phyloP scores from a whole-genome alignment of 2,329 filamentous ascomycete genomes.

The Pseudogymnoascus sp. region DNA sequence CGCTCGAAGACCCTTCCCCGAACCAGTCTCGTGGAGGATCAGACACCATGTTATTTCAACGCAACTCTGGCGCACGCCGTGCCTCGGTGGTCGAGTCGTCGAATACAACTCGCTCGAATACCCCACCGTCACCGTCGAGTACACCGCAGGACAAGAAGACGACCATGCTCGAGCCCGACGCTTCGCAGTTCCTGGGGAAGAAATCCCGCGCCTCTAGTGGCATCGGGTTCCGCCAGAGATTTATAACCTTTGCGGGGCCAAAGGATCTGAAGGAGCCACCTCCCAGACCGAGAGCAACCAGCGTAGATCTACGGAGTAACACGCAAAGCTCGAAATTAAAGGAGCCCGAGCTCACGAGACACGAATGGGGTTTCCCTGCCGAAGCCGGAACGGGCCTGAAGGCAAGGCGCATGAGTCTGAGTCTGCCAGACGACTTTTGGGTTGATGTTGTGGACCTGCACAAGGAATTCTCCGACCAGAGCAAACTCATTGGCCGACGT shows the following conservation, averaged over 20 bases:
- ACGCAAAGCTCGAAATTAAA: conserved; percentile 10
- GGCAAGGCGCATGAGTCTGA: conserved; percentile 67
- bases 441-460: conserved; percentile 62
- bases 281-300: conserved; percentile 20
- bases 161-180: conserved; percentile 21
- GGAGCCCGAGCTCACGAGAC: conserved; percentile 31
- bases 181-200: conserved; percentile 29
- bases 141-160: conserved; percentile 14
- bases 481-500: conserved; percentile 61
- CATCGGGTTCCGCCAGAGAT: conserved; percentile 20
- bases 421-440: conserved; percentile 63
- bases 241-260: conserved; percentile 15
- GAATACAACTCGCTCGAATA: conserved; percentile 39
- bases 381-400: conserved; percentile 67
- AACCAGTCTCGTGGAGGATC: conserved; percentile 16
- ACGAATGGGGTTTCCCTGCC: conserved; percentile 53
- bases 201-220: conserved; percentile 36
- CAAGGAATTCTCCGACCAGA: conserved; percentile 61
- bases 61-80: conserved; percentile 29
- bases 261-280: conserved; percentile 12
- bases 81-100: conserved; percentile 41
- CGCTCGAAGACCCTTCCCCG: neutral
- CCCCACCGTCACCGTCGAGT: conserved; percentile 40
- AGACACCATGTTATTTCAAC: conserved; percentile 22
- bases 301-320: conserved; percentile 20